Base-by-base conservation (phyloP, 2,329 filamentous ascomycete species). In the Albifimbria verrucaria region DNA sequence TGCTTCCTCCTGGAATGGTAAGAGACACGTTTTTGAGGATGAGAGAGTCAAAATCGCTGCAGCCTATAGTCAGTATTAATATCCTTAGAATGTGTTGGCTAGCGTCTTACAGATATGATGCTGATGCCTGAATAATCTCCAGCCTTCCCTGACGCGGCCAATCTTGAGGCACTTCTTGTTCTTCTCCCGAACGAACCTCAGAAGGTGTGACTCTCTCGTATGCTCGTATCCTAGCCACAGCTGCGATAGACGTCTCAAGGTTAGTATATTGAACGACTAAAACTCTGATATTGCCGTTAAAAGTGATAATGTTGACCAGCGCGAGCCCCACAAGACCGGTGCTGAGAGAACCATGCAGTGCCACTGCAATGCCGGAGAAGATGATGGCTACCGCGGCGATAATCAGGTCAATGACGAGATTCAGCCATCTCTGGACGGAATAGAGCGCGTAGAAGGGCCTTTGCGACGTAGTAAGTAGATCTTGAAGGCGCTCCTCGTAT, bases 401-500 rank as follows among this genome's bases (percentile, higher is more conserved):
- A 2, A 81, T 63, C 5, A 80, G 52, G 46, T 79, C 70, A 3
- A 85, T 63, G 0, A 76, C 72, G 2, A 85, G 68, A 0, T 64
- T 72, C 2, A 85, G 70, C 81, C 82, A 86, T 44, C 76, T 74
- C 62, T 86, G 82, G 21, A 85, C 75, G 2, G 82, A 72, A 60
- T 85, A 86, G 10, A 79, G 82, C 1, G 65, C 68, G 60, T 85
- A 75, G 7, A 86, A 63, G 0, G 84, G 70, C 2, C 51, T 43
- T 55, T 36, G 11, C 3, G 23, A 48, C 15, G 23, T 48, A 23
- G 23, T 45, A 36, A 48, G 7, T 59, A 54, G 18, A 75, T 62
- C 25, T 70, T 63, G 54, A 74, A 70, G 6, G 61, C 62, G 23
- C 42, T 24, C 20, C 17, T 22, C 42, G 23, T 48, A 26, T 26